Evolutionary conservation across 2,329 filamentous ascomycete genomes (phyloP), one percentile per base, ranked within the genome.

Genomic region (Penicillium brasilianum): DNA sequence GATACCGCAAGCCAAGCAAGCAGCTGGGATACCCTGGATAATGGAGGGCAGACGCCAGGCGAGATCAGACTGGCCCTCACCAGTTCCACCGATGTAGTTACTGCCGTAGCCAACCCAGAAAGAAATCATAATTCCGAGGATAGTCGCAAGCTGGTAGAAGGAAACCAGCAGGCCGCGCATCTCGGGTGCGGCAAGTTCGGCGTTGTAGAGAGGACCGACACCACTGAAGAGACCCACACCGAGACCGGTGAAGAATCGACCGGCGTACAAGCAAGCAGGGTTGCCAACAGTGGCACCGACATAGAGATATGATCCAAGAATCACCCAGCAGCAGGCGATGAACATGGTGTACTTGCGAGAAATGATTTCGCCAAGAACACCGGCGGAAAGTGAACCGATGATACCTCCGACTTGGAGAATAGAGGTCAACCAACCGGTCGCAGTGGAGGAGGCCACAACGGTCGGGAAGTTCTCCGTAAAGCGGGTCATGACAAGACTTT

Each of bases 301-400:
- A 36, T 73, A 72, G 4, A 74, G 62, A 44, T 72, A 73, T 75
- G 64, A 84, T 76, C 55, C 82, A 72, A 67, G 79, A 64, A 64
- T 81, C 75, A 65, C 82, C 83, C 66, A 84, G 78, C 62, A 82
- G 65, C 51, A 82, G 68, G 81, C 82, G n/a, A 83, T 75, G 22
- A 83, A 73, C 61, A 85, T 83, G 32, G 80, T 80, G 63, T 81
- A 82, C 65, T 84, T 84, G 55, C 83, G 73, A 0, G 81, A 83
- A 46, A 83, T 77, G 60, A 79, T 80, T 62, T 85, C 83, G 4
- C 82, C 82, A 22, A 84, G 71, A 62, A 79, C 82, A 51, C 79
- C 79, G 32, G 78, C 75, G 36, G 77, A 74, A 10, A 82, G 59
- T 1, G 78, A 78, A 34, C 79, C 76, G 4, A 77, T 60, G 14